phyloP scores from a whole-genome alignment of 2,329 filamentous ascomycete genomes.

The Escovopsis sp. region DNA sequence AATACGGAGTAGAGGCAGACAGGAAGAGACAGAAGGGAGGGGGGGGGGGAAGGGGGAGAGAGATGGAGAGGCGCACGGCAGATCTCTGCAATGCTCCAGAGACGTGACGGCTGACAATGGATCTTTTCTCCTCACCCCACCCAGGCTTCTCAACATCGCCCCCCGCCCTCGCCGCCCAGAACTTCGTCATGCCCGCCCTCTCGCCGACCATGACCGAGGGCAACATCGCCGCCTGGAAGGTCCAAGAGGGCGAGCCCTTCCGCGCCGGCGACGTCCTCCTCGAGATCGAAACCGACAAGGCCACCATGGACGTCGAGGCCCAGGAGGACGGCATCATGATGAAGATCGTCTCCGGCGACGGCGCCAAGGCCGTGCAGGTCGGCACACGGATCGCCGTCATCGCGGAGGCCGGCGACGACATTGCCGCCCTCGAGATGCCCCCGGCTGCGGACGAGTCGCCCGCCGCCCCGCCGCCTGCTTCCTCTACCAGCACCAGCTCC shows the following conservation, averaged over 20 bases:
- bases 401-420: constrained; percentile 68
- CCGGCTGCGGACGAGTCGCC: constrained; percentile 39
- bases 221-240: constrained; percentile 70
- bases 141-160: constrained; percentile 52
- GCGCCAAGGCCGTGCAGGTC: constrained; percentile 62
- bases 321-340: constrained; percentile 78
- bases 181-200: constrained; percentile 81
- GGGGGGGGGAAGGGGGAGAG: too few relatives aligned
- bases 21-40: too few relatives aligned
- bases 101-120: too few relatives aligned
- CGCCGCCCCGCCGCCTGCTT: constrained; percentile 10
- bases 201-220: constrained; percentile 92
- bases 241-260: constrained; percentile 77
- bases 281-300: constrained; percentile 90
- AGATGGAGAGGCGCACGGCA: too few relatives aligned
- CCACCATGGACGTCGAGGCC: constrained; percentile 87
- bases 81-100: too few relatives aligned
- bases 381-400: constrained; percentile 70
- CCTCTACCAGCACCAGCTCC: constrained; percentile 8
- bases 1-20: too few relatives aligned
- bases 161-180: constrained; percentile 56
- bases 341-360: constrained; percentile 63
- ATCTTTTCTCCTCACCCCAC: too few relatives aligned
- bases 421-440: constrained; percentile 59
- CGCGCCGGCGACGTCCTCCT: constrained; percentile 72